Conservation (phyloP, 2,329 filamentous ascomycete species). For the Alternaria sp. region DNA sequence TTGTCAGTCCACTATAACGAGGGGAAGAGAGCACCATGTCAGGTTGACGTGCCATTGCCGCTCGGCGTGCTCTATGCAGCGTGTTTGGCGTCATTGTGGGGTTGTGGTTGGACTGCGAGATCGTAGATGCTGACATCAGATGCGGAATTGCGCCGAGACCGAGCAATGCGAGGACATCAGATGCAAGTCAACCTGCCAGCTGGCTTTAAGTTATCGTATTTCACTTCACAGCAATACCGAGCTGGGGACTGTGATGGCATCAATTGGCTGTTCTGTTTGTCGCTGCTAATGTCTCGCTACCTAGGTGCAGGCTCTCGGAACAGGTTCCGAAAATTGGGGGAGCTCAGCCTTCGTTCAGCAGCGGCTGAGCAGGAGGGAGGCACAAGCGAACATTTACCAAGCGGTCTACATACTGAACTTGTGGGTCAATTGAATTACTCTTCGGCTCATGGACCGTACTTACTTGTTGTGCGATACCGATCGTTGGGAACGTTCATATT, state of each 20-base stretch:
- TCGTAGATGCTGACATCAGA: background rate
- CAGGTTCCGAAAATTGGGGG: background rate
- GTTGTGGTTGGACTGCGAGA: background rate
- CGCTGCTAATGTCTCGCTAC: background rate
- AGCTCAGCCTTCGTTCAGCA: background rate
- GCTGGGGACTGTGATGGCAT: background rate
- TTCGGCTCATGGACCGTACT: background rate
- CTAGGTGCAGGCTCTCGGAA: background rate
- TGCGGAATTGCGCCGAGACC: conserved; percentile 1
- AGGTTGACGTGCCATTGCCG: background rate
- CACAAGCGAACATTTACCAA: background rate
- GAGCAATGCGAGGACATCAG: background rate
- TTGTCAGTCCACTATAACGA: background rate
- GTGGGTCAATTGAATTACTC: background rate
- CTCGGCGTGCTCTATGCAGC: background rate
- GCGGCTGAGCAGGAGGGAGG: background rate
- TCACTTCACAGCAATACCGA: background rate
- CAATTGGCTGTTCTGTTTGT: background rate
- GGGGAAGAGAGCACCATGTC: background rate
- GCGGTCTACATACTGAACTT: background rate
- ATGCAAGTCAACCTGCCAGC: background rate
- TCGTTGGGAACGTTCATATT: background rate
- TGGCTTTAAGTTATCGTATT: background rate
- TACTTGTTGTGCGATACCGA: background rate
- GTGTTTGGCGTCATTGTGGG: conserved; percentile 24